Evolutionary conservation across 2,329 filamentous ascomycete genomes (phyloP), one percentile per base, ranked within the genome.

Genomic region (Colletotrichum aenigma): DNA sequence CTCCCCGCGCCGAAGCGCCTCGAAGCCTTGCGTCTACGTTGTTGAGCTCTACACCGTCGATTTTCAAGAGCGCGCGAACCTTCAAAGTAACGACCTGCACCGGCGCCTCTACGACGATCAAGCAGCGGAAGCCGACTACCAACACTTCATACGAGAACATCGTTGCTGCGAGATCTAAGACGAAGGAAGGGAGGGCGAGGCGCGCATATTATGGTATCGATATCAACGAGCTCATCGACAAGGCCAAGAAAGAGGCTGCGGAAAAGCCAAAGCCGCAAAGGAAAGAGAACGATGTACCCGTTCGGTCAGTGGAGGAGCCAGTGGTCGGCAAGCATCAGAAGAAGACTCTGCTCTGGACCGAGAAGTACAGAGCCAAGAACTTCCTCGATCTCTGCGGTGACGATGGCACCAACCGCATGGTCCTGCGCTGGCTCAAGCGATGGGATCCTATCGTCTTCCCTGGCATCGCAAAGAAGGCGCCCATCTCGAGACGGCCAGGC

Each of bases 361-460:
- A 99, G 82, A 99, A 99, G 83, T 99, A 99, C 82, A 93, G 97
- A 43, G 97, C 97, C 32, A 92, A 92, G 76, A 96, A 93, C 80
- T 99, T 98, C 80, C 94, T 96, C 79, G 97, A 99, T 79, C 89
- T 99, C 0, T 95, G 98, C 64, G 97, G 97, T 32, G 97, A 99
- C 80, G 97, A 99, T 82, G 90, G 96, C 60, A 98, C 96, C 30
- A 97, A 99, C 84, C 92, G 97, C 76, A 91, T 94, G 75, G 96
- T 99, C 6, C 87, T 99, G 71, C 92, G 94, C 69, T 99, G 97
- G 97, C 87, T 99, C 56, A 99, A 98, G 86, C 90, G 91, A 21
- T 99, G 97, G 97, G 97, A 99, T 82, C 89, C 94, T 0, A 89
- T 98, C 30, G 97, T 99, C 1, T 99, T 98, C 79, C 96, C 96